Evolutionary conservation across 768 basidiomycete species (phyloP).

Genomic region (Collybia sordida): DNA sequence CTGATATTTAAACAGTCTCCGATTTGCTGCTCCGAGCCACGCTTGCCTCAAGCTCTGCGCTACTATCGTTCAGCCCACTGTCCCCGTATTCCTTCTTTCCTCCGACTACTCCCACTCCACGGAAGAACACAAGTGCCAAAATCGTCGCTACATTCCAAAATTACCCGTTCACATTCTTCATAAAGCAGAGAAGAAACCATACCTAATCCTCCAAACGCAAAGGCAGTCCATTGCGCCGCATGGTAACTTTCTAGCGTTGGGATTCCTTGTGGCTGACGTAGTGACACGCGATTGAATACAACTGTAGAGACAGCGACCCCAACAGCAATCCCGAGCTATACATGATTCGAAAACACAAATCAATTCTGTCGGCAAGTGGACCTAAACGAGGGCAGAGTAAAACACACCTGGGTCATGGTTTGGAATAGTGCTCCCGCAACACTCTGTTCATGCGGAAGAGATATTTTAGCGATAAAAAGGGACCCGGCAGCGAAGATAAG

Average conservation of each 20-base stretch:
- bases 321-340: slow-evolving; percentile 64
- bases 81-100: slow-evolving; percentile 2
- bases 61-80: too few relatives aligned
- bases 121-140: slow-evolving; percentile 14
- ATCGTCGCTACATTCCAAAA: slow-evolving; percentile 8
- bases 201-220: slow-evolving; percentile 64
- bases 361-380: not conserved
- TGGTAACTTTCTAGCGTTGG: slow-evolving; percentile 47
- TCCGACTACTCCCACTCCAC: slow-evolving; percentile 16
- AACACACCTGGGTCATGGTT: slow-evolving; percentile 65
- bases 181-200: not conserved
- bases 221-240: slow-evolving; percentile 65
- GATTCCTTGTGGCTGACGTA: slow-evolving; percentile 15
- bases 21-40: too few relatives aligned
- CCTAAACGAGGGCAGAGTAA: slow-evolving; percentile 4
- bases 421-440: slow-evolving; percentile 78
- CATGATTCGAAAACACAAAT: not conserved
- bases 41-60: too few relatives aligned
- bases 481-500: slow-evolving; percentile 75
- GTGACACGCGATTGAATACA: slow-evolving; percentile 56
- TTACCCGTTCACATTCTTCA: not conserved
- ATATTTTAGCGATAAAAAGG: slow-evolving; percentile 69
- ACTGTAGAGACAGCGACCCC: slow-evolving; percentile 74
- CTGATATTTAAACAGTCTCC: too few relatives aligned
- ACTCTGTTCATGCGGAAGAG: slow-evolving; percentile 69